These are phyloP conservation scores for Russula ochroleuca DNA, from an alignment of 768 basidiomycete genomes.

Conservation along the genomic window DNA sequence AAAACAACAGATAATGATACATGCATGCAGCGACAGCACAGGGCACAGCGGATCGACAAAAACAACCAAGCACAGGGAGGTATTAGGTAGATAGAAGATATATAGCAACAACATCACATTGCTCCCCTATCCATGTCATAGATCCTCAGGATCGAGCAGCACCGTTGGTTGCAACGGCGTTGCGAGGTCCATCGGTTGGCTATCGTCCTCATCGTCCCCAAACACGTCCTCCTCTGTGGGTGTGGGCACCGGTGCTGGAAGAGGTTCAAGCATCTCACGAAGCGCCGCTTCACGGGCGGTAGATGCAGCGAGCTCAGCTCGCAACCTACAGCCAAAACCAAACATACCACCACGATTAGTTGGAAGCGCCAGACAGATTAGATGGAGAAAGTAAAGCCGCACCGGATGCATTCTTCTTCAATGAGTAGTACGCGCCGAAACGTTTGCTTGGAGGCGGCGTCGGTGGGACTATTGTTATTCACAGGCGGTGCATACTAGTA, in stretches of 20 bases:
- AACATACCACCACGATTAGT: background rate
- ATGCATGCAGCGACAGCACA: constrained; percentile 8
- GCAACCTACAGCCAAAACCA: constrained; percentile 11
- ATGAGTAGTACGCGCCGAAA: constrained; percentile 22
- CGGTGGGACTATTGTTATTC: background rate
- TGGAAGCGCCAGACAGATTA: background rate
- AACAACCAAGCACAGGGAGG: background rate
- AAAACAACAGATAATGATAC: constrained; percentile 13
- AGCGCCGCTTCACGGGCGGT: constrained; percentile 17
- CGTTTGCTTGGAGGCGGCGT: background rate
- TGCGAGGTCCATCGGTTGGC: constrained; percentile 27
- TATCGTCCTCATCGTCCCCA: constrained; percentile 12
- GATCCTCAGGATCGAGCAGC: constrained; percentile 9
- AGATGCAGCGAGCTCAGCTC: constrained; percentile 24
- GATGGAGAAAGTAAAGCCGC: background rate
- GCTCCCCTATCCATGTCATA: constrained; percentile 7
- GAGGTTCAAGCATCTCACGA: constrained; percentile 11
- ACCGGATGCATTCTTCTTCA: constrained; percentile 29
- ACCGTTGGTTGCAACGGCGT: constrained; percentile 27
- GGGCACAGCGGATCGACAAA: constrained; percentile 4
- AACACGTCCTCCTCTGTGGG: constrained; percentile 15
- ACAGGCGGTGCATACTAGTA: background rate
- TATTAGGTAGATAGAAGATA: background rate
- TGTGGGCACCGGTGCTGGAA: background rate
- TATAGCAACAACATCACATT: background rate